These are phyloP conservation scores for Phytopythium boreale DNA, from an alignment of 352 stramenopile genomes.

Conservation along the genomic window DNA sequence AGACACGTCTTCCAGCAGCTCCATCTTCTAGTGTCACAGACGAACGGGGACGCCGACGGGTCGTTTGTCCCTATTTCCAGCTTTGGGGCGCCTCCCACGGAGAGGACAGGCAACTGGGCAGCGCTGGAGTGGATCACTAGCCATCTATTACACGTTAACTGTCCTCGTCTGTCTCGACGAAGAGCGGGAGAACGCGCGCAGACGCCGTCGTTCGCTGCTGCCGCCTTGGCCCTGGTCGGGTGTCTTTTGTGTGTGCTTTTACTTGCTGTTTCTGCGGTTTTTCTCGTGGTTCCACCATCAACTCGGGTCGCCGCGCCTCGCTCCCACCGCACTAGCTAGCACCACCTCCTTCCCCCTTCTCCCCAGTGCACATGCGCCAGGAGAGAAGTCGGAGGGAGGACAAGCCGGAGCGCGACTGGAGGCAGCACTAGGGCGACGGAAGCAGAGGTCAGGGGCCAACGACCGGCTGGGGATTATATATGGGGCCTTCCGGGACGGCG, in stretches of 20 bases:
- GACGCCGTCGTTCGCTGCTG: background rate
- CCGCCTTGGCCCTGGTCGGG: background rate
- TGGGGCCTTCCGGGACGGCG: background rate
- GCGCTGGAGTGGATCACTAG: background rate
- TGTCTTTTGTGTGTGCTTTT: background rate
- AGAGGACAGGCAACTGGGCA: no score
- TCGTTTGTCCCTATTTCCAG: slow-evolving; percentile 3
- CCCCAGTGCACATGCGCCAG: background rate
- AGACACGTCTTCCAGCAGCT: slow-evolving; percentile 20
- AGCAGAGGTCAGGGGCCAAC: no score
- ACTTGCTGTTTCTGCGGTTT: background rate
- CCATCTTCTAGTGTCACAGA: slow-evolving; percentile 8
- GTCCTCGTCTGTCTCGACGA: background rate
- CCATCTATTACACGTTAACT: slow-evolving; percentile 6
- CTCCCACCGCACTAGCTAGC: no score
- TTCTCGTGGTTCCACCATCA: background rate
- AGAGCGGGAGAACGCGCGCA: background rate
- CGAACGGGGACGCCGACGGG: background rate
- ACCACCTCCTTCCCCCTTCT: background rate
- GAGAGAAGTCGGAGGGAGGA: background rate
- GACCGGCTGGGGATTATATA: background rate
- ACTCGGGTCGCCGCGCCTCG: background rate
- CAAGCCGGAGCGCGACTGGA: background rate
- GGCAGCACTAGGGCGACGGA: background rate
- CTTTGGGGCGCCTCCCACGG: background rate